phyloP scores from a whole-genome alignment of 345 rosid species.

The Arabidopsis arenosa region DNA sequence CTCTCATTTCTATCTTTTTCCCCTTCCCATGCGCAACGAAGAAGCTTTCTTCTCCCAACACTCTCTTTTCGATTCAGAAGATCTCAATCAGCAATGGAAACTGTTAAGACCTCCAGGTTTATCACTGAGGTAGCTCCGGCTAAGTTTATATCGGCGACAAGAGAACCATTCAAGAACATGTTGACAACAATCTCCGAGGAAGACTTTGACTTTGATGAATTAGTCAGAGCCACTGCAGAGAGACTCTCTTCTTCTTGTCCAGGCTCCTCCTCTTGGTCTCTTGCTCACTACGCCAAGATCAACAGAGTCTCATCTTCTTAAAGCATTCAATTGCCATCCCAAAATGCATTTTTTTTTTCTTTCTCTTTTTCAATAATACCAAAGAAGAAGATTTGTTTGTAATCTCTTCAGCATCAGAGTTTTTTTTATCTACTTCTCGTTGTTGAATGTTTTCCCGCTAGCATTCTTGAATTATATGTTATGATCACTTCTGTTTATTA shows the following conservation, averaged over 20 bases:
- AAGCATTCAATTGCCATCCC: neutral
- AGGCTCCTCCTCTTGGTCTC: slow-evolving; percentile 35
- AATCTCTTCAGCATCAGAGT: slow-evolving; percentile 28
- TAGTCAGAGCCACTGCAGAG: slow-evolving; percentile 39
- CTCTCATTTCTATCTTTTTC: neutral
- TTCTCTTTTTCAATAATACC: slow-evolving; percentile 20
- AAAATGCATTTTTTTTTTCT: slow-evolving; percentile 1
- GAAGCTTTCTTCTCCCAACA: slow-evolving; percentile 25
- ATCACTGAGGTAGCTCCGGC: slow-evolving; percentile 59
- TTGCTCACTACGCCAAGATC: slow-evolving; percentile 36
- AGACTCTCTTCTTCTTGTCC: slow-evolving; percentile 42
- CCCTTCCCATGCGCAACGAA: slow-evolving; percentile 32
- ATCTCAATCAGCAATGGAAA: slow-evolving; percentile 32
- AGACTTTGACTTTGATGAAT: slow-evolving; percentile 47
- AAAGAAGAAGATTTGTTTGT: slow-evolving; percentile 21
- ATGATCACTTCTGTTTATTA: neutral
- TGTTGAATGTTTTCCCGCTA: neutral
- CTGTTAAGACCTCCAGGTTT: slow-evolving; percentile 46
- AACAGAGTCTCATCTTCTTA: slow-evolving; percentile 33
- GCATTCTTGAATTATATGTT: neutral
- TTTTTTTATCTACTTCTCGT: neutral
- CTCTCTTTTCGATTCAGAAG: slow-evolving; percentile 4
- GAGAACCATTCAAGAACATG: slow-evolving; percentile 49
- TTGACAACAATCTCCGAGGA: slow-evolving; percentile 58
- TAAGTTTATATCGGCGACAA: slow-evolving; percentile 47